phyloP scores from a whole-genome alignment of 371 early-diverging fungal genomes.

The Encephalitozoon romaleae region DNA sequence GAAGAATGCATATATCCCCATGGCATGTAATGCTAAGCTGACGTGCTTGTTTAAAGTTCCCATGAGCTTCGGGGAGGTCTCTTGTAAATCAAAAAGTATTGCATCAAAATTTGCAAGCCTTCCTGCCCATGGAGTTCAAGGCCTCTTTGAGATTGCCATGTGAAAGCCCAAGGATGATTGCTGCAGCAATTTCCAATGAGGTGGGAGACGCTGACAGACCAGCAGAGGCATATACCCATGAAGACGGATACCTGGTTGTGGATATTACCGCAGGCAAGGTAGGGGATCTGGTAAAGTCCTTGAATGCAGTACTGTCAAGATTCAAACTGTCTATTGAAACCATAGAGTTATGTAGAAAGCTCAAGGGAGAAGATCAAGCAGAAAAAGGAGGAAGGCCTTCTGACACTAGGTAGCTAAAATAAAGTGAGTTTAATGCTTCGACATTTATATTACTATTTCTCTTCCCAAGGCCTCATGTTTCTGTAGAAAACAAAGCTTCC shows the following conservation, averaged over 20 bases:
- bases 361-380: not conserved
- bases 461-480: not conserved
- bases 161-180: not conserved
- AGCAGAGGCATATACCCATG: not conserved
- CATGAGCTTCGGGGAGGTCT: not conserved
- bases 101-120: not conserved
- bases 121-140: not conserved
- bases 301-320: not conserved
- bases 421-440: not conserved
- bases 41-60: not conserved
- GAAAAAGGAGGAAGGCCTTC: not conserved
- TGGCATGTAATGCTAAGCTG: not conserved
- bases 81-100: not conserved
- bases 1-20: slow-evolving; percentile 28
- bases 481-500: not conserved
- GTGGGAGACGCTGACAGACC: not conserved
- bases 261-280: not conserved
- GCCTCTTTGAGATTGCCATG: not conserved
- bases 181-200: not conserved
- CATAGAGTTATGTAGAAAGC: not conserved
- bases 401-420: not conserved
- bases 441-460: not conserved
- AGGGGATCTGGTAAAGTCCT: not conserved
- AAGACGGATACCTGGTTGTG: not conserved
- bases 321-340: not conserved